Evolutionary conservation across 805 yeast species (phyloP).

Genomic region (Spencermartinsiella europaea): DNA sequence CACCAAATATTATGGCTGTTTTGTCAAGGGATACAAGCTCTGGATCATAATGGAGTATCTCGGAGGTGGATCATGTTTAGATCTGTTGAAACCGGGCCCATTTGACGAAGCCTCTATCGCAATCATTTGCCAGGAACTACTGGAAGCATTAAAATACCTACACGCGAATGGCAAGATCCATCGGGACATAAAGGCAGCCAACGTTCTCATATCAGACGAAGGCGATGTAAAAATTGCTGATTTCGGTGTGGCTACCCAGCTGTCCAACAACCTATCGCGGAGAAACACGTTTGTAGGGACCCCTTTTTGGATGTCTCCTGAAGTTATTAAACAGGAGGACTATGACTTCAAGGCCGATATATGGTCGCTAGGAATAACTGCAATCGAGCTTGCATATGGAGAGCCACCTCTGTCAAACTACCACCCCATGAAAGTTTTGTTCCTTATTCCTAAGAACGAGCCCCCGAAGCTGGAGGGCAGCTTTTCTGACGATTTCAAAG

Average conservation of each 20-base stretch:
- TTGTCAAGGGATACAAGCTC: conserved; percentile 60
- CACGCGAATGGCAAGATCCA: conserved; percentile 75
- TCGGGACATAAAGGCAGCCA: conserved; percentile 92
- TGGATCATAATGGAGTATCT: conserved; percentile 81
- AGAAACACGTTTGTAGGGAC: conserved; percentile 43
- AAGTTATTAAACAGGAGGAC: conserved; percentile 83
- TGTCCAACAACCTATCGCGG: conserved; percentile 51
- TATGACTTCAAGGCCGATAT: conserved; percentile 70
- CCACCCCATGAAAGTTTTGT: conserved; percentile 53
- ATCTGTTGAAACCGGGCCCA: conserved; percentile 46
- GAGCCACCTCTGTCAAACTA: conserved; percentile 61
- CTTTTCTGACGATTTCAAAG: conserved; percentile 51
- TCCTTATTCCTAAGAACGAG: conserved; percentile 44
- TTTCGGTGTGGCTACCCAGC: conserved; percentile 90
- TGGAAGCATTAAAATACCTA: conserved; percentile 58
- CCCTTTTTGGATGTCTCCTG: conserved; percentile 98
- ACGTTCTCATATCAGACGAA: conserved; percentile 60
- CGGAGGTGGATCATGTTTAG: conserved; percentile 74
- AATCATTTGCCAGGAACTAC: conserved; percentile 47
- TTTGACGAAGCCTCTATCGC: conserved; percentile 53
- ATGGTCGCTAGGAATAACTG: conserved; percentile 78
- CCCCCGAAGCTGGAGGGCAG: conserved; percentile 40
- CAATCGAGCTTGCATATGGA: conserved; percentile 65
- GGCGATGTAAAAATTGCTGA: conserved; percentile 89
- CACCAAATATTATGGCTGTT: conserved; percentile 66